These are phyloP conservation scores for Colletotrichum echinochloae DNA, from an alignment of 2,329 filamentous ascomycete genomes.

Conservation along the genomic window DNA sequence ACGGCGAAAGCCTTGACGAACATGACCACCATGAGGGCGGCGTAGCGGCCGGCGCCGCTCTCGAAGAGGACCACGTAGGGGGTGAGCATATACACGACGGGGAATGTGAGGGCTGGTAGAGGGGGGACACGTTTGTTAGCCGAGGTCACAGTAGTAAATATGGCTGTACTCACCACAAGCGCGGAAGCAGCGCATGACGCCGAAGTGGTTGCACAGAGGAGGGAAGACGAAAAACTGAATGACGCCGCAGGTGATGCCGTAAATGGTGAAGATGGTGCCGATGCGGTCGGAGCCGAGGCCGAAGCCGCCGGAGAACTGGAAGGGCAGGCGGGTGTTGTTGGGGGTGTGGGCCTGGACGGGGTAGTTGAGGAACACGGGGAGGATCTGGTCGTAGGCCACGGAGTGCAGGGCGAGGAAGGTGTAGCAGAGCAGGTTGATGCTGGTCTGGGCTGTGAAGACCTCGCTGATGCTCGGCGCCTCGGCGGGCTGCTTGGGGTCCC, in stretches of 20 bases:
- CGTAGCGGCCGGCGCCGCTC: constrained; percentile 62
- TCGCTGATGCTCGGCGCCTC: constrained; percentile 61
- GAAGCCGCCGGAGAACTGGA: constrained; percentile 87
- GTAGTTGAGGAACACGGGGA: constrained; percentile 90
- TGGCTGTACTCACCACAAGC: constrained; percentile 60
- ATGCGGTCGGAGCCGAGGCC: constrained; percentile 79
- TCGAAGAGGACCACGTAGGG: constrained; percentile 81
- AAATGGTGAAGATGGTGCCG: constrained; percentile 86
- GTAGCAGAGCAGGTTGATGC: constrained; percentile 81
- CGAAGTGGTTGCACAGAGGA: constrained; percentile 76
- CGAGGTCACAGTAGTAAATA: neutral
- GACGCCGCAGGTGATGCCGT: constrained; percentile 82
- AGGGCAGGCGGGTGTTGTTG: constrained; percentile 73
- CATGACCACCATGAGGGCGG: constrained; percentile 75
- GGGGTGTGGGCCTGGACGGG: constrained; percentile 68
- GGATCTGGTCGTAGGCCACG: constrained; percentile 86
- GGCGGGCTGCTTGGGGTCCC: constrained; percentile 36
- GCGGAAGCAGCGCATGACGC: constrained; percentile 80
- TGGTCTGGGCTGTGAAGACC: constrained; percentile 80
- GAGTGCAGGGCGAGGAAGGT: constrained; percentile 84
- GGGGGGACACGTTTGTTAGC: neutral
- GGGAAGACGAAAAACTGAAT: constrained; percentile 92
- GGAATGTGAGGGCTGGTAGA: constrained; percentile 73
- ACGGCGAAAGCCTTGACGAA: constrained; percentile 78
- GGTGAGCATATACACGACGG: constrained; percentile 81